Percentiles rank a stretch among this genome's conserved stretches.
Conservation (phyloP, 2,329 filamentous ascomycete species). For the Fusarium circinatum region DNA sequence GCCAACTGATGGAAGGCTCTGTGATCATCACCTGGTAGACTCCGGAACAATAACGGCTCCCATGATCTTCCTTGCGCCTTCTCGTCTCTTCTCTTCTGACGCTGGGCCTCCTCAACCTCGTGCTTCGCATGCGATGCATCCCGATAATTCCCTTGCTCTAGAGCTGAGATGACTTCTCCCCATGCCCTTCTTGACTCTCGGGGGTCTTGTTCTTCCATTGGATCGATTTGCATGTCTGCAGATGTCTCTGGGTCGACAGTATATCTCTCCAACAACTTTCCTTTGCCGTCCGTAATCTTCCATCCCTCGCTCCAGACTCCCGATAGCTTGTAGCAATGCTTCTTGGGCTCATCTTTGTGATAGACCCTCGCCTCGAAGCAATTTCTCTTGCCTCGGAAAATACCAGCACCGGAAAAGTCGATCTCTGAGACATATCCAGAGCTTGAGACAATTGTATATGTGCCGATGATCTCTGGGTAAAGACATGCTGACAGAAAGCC, state of each 20-base stretch:
- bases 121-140: conserved; percentile 76
- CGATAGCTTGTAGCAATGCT: conserved; percentile 13
- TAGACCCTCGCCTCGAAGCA: conserved; percentile 57
- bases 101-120: conserved; percentile 83
- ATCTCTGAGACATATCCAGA: conserved; percentile 59
- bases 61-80: conserved; percentile 53
- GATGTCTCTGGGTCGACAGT: conserved; percentile 49
- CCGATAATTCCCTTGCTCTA: conserved; percentile 80
- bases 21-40: neutral
- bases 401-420: conserved; percentile 57
- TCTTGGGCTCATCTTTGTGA: conserved; percentile 48
- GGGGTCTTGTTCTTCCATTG: conserved; percentile 75
- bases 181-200: conserved; percentile 85
- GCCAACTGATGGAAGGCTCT: conserved; percentile 18
- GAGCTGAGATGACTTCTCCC: conserved; percentile 78
- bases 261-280: conserved; percentile 50
- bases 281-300: conserved; percentile 45
- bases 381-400: conserved; percentile 52
- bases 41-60: conserved; percentile 32
- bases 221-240: conserved; percentile 1
- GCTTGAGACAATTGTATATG: conserved; percentile 58
- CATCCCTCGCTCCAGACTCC: conserved; percentile 39
- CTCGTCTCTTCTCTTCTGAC: conserved; percentile 77
- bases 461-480: conserved; percentile 60
- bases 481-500: conserved; percentile 59